Base-by-base conservation (phyloP, 1,139 yeast species). In the Magnusiomyces clavatus region DNA sequence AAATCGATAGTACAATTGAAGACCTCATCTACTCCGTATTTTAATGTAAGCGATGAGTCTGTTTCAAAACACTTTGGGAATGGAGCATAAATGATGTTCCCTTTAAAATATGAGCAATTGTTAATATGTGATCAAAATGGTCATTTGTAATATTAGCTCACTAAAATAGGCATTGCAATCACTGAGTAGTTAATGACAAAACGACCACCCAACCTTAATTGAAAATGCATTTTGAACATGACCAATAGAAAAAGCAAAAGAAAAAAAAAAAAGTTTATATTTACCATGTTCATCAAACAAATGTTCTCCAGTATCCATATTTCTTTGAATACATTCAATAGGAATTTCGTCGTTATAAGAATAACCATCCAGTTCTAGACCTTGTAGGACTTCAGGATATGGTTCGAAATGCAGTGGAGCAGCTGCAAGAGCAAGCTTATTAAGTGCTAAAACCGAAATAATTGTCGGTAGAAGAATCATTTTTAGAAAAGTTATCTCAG, bases 281-380 rank as follows among this genome's bases (percentile, higher is more conserved):
- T 29, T 50, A 37, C 77, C 76, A 46, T 78, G 71, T 6, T 72
- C 74, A 61, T 83, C 88, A 57, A 82, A 81, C 58, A 77, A 75
- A 68, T 85, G 92, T 64, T 85, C 92, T 51, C 94, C 94, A 56
- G 75, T 79, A 59, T 83, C 87, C 53, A 84, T 84, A 57, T 82
- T 78, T 61, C 94, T 72, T 48, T 77, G 69, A 55, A 81, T 83
- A 65, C 92, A 85, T 58, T 77, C 80, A 51, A 85, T 67, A 43
- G 73, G 72, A 19, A 83, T 69, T 1, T 64, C 66, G 51, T 80
- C 78, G 3, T 81, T 80, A 1, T 50, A 39, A 14, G 57, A 49
- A 61, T 73, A 81, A 1, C 56, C 56, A 14, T 29, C 24, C 2
- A 48, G 37, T 4, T 50, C 37, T 6, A 43, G 34, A 29, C 38